Evolutionary conservation across 768 basidiomycete genomes (phyloP).

Genomic region (Kwoniella heveanensis): DNA sequence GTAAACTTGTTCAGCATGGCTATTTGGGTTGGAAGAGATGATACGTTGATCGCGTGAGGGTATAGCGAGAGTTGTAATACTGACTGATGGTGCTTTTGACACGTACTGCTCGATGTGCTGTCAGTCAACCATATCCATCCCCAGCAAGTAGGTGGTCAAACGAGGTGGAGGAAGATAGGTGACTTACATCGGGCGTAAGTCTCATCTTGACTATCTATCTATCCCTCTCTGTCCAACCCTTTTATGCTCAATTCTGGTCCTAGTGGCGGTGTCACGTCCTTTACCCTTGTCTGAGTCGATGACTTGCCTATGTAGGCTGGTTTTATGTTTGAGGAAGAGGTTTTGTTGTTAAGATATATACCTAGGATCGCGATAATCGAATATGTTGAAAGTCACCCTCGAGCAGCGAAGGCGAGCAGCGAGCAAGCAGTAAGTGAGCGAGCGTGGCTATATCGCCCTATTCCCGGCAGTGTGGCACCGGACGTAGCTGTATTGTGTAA

Average conservation of each 20-base stretch:
- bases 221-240: neutral
- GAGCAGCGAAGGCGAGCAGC: neutral
- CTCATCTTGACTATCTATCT: conserved; percentile 39
- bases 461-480: conserved; percentile 3
- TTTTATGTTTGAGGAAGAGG: too few relatives aligned
- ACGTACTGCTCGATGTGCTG: conserved; percentile 30
- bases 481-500: too few relatives aligned
- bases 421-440: neutral
- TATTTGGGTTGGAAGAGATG: neutral
- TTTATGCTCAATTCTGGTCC: too few relatives aligned
- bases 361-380: too few relatives aligned
- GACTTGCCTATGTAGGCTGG: too few relatives aligned
- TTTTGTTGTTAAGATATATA: too few relatives aligned
- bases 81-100: conserved; percentile 47
- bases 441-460: conserved; percentile 14
- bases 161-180: neutral
- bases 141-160: neutral
- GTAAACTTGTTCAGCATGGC: conserved; percentile 26
- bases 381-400: too few relatives aligned
- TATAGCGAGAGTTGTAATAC: conserved; percentile 16
- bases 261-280: too few relatives aligned
- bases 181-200: conserved; percentile 55
- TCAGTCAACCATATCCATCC: conserved; percentile 8
- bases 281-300: too few relatives aligned
- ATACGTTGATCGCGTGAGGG: neutral